Evolutionary conservation across 768 basidiomycete genomes (phyloP).

Genomic region (Suillus alpinus): DNA sequence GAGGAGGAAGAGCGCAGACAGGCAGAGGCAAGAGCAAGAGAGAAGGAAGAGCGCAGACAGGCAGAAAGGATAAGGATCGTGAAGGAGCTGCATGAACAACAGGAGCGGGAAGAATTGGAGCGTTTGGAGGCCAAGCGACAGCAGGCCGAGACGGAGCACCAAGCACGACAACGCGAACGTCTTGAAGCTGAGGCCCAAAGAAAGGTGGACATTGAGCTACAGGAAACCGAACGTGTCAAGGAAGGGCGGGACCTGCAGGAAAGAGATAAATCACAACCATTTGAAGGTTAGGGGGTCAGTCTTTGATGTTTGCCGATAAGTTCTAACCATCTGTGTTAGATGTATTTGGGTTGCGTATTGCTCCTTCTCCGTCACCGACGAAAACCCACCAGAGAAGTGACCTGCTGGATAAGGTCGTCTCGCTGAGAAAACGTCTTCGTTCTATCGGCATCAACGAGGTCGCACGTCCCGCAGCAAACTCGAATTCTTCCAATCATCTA

Average conservation of each 20-base stretch:
- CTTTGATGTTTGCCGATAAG: background rate
- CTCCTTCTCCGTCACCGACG: slow-evolving; percentile 30
- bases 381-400: slow-evolving; percentile 41
- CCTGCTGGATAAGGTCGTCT: slow-evolving; percentile 48
- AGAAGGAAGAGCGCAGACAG: background rate
- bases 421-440: slow-evolving; percentile 57
- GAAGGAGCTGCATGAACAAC: background rate
- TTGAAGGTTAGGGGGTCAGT: slow-evolving; percentile 19
- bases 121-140: slow-evolving; percentile 13
- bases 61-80: slow-evolving; percentile 1
- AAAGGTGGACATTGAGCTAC: background rate
- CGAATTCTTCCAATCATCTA: slow-evolving; percentile 39
- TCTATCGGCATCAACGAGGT: slow-evolving; percentile 58
- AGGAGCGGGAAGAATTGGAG: background rate
- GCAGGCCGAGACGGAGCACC: slow-evolving; percentile 1
- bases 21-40: background rate
- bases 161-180: slow-evolving; percentile 3
- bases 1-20: slow-evolving; percentile 2
- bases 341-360: slow-evolving; percentile 50
- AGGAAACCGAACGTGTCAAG: background rate
- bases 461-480: slow-evolving; percentile 39
- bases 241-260: slow-evolving; percentile 4
- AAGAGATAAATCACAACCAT: background rate
- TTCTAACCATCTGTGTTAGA: slow-evolving; percentile 37
- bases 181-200: slow-evolving; percentile 4